Base-by-base conservation (phyloP, 768 basidiomycete genomes). In the Leccinum boreale region DNA sequence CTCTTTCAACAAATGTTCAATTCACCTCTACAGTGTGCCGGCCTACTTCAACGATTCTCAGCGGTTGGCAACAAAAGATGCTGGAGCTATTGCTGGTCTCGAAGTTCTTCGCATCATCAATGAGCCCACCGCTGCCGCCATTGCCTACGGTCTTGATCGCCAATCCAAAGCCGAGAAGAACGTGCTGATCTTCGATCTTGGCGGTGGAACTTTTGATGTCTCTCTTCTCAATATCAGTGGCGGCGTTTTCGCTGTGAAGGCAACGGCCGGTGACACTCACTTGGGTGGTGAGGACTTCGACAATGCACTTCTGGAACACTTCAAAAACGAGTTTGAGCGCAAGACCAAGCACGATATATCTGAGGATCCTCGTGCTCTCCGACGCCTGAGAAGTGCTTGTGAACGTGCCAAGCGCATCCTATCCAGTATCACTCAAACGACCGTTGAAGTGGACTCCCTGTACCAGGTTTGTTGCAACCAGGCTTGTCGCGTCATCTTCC, bases 1-100 rank as follows among this genome's bases (percentile, higher is more conserved):
- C 14, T 17, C 17, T 59, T 59, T 49, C 46, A 58, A 4, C 54
- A 57, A 4, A 44, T 50, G 24, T 56, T 26, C 31, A 19, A 44
- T 19, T 44, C 42, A 6, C 42, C 15, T 54, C 19, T 14, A 15
- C 64, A 89, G 87, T 51, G 97, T 98, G 65, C 97, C 97, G 45
- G 97, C 97, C 62, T 99, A 98, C 83, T 98, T 98, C 84, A 99
- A 99, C 77, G 97, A 98, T 81, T 99, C 97, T 26, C 97, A 99
- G 74, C 94, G 97, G 81, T 83, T 97, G 62, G 96, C 97, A 52
- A 98, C 97, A 75, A 98, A 98, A 80, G 97, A 99, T 77, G 97
- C 97, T 62, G 97, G 97, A 76, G 84, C 91, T 67, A 99, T 99
- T 66, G 85, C 97, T 69, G 97, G 97, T 62, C 92, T 99, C 62